These are phyloP conservation scores for Ophiostoma perfectum DNA, from an alignment of 2,329 filamentous ascomycete genomes.

Conservation along the genomic window DNA sequence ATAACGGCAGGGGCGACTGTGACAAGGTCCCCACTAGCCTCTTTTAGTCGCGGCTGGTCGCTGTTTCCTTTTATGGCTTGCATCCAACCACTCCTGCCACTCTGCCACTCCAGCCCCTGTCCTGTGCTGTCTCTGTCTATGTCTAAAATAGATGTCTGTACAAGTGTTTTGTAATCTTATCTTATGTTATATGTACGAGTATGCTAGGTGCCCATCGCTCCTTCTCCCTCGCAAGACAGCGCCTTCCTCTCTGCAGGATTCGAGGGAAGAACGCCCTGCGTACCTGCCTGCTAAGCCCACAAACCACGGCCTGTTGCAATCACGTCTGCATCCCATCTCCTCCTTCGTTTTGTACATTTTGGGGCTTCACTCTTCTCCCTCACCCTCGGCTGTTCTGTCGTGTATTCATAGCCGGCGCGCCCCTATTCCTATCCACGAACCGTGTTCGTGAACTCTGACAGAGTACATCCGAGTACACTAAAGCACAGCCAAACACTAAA, in stretches of 20 bases:
- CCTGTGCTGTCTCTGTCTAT: background rate
- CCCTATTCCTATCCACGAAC: background rate
- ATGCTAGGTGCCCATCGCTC: background rate
- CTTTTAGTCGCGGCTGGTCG: constrained; percentile 14
- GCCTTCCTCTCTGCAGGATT: background rate
- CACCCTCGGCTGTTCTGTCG: background rate
- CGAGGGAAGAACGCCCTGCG: background rate
- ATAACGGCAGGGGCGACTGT: constrained; percentile 14
- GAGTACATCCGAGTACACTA: background rate
- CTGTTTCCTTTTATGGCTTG: constrained; percentile 15
- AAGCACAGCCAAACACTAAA: background rate
- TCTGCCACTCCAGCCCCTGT: constrained; percentile 6
- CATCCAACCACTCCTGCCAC: background rate
- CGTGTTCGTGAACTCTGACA: background rate
- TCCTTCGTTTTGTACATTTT: background rate
- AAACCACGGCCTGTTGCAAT: background rate
- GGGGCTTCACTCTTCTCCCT: background rate
- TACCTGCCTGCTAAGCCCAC: background rate
- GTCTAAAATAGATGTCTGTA: background rate
- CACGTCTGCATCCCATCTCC: background rate
- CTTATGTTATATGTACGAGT: background rate
- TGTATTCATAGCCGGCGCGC: background rate
- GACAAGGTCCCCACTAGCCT: constrained; percentile 22
- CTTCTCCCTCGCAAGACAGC: background rate
- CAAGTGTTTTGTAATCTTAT: background rate